Conservation (phyloP, 495 filamentous ascomycete species). For the Apiosordaria backusii region DNA sequence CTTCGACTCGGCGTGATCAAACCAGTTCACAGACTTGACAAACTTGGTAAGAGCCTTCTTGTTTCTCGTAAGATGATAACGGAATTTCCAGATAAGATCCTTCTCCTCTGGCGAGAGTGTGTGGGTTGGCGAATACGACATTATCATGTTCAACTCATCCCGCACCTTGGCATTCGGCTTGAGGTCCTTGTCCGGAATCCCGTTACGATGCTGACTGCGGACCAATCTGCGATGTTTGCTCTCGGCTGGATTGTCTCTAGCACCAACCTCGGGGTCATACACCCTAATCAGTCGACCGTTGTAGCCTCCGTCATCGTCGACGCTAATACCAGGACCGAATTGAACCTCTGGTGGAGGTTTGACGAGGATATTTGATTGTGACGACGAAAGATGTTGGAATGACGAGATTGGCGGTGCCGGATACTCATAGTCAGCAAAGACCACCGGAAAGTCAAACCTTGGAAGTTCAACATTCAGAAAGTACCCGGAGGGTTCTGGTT, state of each 20-base stretch:
- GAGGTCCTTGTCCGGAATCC: conserved; percentile 84
- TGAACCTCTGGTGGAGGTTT: conserved; percentile 80
- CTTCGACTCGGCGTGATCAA: conserved; percentile 75
- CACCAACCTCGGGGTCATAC: conserved; percentile 90
- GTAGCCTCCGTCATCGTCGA: conserved; percentile 50
- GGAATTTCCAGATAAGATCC: conserved; percentile 94
- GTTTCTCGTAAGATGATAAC: conserved; percentile 87
- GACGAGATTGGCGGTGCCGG: conserved; percentile 74
- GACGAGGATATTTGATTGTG: conserved; percentile 62
- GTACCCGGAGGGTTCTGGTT: conserved; percentile 51
- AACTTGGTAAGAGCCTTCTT: conserved; percentile 96
- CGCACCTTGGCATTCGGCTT: conserved; percentile 96
- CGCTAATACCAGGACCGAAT: conserved; percentile 77
- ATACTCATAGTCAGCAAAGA: conserved; percentile 94
- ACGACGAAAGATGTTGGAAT: conserved; percentile 57
- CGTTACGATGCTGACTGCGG: conserved; percentile 82
- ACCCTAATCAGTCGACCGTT: conserved; percentile 67
- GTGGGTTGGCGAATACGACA: conserved; percentile 90
- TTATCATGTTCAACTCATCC: conserved; percentile 86
- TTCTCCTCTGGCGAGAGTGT: conserved; percentile 84
- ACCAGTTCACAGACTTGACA: conserved; percentile 94
- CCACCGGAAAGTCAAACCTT: conserved; percentile 91
- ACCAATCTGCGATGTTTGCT: conserved; percentile 91
- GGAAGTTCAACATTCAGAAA: conserved; percentile 86
- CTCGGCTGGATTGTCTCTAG: conserved; percentile 88